Evolutionary conservation across 352 stramenopile species (phyloP), one percentile per base, ranked within the genome.

Genomic region (Blastocystis sp.): DNA sequence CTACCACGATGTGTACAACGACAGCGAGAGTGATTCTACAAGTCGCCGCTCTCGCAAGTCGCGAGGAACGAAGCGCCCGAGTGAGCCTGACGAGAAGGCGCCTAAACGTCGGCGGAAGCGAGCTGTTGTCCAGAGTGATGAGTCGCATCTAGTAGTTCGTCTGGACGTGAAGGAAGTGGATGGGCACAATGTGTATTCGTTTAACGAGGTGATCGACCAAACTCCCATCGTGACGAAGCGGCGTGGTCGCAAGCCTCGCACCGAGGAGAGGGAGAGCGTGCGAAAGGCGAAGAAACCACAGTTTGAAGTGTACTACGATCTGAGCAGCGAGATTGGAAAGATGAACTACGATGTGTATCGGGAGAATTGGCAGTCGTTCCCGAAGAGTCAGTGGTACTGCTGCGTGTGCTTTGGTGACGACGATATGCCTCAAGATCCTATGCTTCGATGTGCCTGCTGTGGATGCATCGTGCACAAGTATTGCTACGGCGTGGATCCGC

Each of bases 291-390:
- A 68, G 37, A 85, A 85, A 50, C 59, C 34, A 6, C 73, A 69
- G 18, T 50, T 41, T n/a, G 73, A 85, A 37, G 54, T 85, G 16
- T 85, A 85, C 56, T 85, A 69, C 50, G 73, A 85, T 43, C 50
- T 85, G n/a, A 68, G 47, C 73, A 85, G 73, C 56, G 73, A 85
- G 73, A 85, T 85, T 37, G 47, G 41, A 18, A 85, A 85, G 73
- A 53, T 45, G 34, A 85, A 45, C 50, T 85, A 68, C 56, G 53
- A 85, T 24, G n/a, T 41, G 34, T 66, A 39, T 9, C 34, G 53
- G 11, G 45, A 64, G 37, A 59, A 64, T n/a, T 85, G 53, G 20
- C 11, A 34, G n/a, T 50, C 16, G 8, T 39, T 16, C 4, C 26
- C 6, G 6, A 24, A 26, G 13, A 37, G 53, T 16, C 34, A 85